These are phyloP conservation scores for Camellia lanceoleosa DNA, from an alignment of 148 eudicot species.

Conservation along the genomic window DNA sequence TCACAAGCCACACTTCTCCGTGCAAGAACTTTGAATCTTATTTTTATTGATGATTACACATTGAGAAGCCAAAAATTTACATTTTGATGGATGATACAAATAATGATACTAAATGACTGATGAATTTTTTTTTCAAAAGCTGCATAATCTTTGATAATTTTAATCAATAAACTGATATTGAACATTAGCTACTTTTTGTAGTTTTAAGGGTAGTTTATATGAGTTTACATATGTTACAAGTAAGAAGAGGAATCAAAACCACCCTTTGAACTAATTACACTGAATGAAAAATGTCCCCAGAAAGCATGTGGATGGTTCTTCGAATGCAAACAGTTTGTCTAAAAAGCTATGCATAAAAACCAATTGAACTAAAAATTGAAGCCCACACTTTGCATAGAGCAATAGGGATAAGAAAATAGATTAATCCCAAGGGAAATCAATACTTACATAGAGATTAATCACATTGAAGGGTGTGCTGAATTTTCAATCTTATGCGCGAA, in stretches of 20 bases:
- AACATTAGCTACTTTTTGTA: background rate
- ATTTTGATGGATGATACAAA: background rate
- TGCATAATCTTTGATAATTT: background rate
- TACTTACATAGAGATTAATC: background rate
- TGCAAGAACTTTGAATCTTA: background rate
- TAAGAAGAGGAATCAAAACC: too few relatives aligned
- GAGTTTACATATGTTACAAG: too few relatives aligned
- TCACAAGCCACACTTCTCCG: conserved; percentile 4
- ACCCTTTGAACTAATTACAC: too few relatives aligned
- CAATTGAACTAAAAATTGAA: background rate
- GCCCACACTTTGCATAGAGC: background rate
- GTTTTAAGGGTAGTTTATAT: background rate
- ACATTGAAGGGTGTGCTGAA: background rate
- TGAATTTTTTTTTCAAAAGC: background rate
- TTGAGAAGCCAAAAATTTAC: background rate
- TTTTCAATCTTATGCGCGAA: background rate
- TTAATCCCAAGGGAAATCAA: background rate
- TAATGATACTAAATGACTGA: background rate
- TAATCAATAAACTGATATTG: background rate
- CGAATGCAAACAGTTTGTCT: background rate
- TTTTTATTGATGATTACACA: background rate
- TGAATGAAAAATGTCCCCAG: background rate
- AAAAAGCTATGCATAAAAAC: background rate
- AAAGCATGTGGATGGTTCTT: too few relatives aligned
- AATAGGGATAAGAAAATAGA: background rate